Percentiles rank a stretch among this genome's conserved stretches.
These are phyloP conservation scores for Inosperma sp. DNA, from an alignment of 768 basidiomycete species.

Conservation along the genomic window DNA sequence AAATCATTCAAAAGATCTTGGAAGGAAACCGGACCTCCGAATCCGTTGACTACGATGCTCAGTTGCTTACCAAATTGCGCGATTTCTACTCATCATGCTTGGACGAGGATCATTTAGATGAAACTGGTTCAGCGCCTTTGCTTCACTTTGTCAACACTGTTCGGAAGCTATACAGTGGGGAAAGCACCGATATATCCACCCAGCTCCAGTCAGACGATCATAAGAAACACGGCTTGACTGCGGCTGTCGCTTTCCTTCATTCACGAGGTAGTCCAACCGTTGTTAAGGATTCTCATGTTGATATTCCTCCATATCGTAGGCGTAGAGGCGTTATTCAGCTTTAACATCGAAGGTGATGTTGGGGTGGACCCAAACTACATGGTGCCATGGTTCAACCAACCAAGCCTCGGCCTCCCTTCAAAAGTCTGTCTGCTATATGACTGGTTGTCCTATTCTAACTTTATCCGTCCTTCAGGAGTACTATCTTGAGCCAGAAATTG, in stretches of 20 bases:
- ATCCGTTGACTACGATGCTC: conserved; percentile 43
- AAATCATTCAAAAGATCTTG: conserved; percentile 69
- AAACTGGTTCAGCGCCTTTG: conserved; percentile 67
- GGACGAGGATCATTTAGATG: conserved; percentile 72
- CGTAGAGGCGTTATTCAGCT: conserved; percentile 72
- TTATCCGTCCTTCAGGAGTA: conserved; percentile 59
- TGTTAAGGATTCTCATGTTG: background rate
- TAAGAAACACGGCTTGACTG: conserved; percentile 57
- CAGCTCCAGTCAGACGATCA: conserved; percentile 7
- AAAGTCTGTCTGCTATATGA: conserved; percentile 48
- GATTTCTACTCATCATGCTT: conserved; percentile 78
- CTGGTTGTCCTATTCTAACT: background rate
- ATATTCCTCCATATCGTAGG: conserved; percentile 39
- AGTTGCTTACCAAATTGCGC: conserved; percentile 60
- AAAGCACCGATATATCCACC: conserved; percentile 37
- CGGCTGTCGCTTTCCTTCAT: conserved; percentile 80
- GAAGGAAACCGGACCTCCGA: conserved; percentile 40
- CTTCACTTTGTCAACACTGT: conserved; percentile 61
- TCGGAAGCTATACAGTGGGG: conserved; percentile 53
- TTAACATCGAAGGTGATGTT: conserved; percentile 83
- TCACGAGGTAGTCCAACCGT: conserved; percentile 57
- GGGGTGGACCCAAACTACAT: conserved; percentile 83
- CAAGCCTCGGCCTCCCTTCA: conserved; percentile 75
- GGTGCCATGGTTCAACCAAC: conserved; percentile 82
- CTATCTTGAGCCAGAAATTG: conserved; percentile 69